Evolutionary conservation across 1,139 yeast species (phyloP).

Genomic region (Arxiozyma telluris): DNA sequence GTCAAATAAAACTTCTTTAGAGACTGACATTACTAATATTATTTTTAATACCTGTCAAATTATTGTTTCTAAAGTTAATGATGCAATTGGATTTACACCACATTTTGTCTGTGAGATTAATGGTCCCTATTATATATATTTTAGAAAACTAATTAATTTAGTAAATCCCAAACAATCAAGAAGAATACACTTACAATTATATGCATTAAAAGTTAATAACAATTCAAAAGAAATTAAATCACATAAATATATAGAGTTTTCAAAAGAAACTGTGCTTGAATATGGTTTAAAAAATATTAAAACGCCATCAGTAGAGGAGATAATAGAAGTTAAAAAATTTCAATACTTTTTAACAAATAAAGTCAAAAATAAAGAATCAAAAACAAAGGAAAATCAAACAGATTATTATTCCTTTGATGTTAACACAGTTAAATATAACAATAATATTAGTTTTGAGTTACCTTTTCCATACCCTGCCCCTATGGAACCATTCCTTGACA

Average conservation of each 20-base stretch:
- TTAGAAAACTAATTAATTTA: neutral
- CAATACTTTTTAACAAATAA: neutral
- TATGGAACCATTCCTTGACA: neutral
- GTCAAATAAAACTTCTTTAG: neutral
- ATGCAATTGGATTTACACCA: neutral
- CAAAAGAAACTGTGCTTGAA: neutral
- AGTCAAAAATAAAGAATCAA: neutral
- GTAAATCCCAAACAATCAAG: slow-evolving; percentile 1
- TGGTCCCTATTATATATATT: neutral
- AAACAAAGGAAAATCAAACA: neutral
- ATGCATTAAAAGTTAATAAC: neutral
- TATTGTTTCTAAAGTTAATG: neutral
- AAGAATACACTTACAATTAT: slow-evolving; percentile 1
- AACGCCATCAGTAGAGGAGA: neutral
- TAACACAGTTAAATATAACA: neutral
- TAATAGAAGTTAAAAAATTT: neutral
- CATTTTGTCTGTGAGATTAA: slow-evolving; percentile 1
- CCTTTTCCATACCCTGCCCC: neutral
- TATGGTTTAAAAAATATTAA: neutral
- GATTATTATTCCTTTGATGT: neutral
- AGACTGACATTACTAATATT: neutral
- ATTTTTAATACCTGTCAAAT: neutral
- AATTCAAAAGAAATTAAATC: neutral
- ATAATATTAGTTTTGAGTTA: neutral
- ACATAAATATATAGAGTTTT: neutral